Evolutionary conservation across 345 rosid genomes (phyloP), one percentile per base, ranked within the genome.

Genomic region (Sisymbrium altissimum): DNA sequence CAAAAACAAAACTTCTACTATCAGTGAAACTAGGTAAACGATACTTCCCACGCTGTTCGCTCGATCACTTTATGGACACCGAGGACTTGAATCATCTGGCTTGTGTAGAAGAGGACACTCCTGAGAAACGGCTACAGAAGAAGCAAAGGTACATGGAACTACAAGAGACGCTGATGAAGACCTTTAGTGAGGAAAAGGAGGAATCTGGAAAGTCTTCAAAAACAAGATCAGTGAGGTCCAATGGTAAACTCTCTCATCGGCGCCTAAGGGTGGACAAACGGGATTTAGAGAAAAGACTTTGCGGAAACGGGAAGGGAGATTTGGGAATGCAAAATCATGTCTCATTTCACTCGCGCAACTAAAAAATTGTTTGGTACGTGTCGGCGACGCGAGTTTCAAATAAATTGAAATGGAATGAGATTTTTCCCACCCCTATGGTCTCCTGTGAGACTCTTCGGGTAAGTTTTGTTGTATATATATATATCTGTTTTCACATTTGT

Each of bases 41-140:
- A 32, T 93, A 83, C 64, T 91, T 91, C 73, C 97, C 90, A 27
- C 86, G 89, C 3, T 93, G 97, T 77, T 93, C 92, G 32, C 82
- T 93, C 1, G 85, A 87, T 81, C 84, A 82, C 78, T 89, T 93
- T 68, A 91, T 93, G 87, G 94, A 89, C 15, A 85, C 82, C 0
- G 89, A 83, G 4, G 94, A 89, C 72, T 68, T 86, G 13, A 77
- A 85, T 3, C 83, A 86, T 74, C 81, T 93, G 1, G 88, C 88
- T 6, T 72, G 74, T n/a, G 15, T 71, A 23, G 87, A 87, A 64
- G 80, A 84, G 3, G 93, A 83, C 23, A 80, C 85, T 13, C 77
- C 78, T 0, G 91, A 88, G 57, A 92, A 86, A 71, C 78, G 75
- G 35, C 53, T 18, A 11, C 70, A 81, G 13, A 93, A 88, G 83